These are phyloP conservation scores for Aspergillus puulaauensis DNA, from an alignment of 2,329 filamentous ascomycete genomes.

Conservation along the genomic window DNA sequence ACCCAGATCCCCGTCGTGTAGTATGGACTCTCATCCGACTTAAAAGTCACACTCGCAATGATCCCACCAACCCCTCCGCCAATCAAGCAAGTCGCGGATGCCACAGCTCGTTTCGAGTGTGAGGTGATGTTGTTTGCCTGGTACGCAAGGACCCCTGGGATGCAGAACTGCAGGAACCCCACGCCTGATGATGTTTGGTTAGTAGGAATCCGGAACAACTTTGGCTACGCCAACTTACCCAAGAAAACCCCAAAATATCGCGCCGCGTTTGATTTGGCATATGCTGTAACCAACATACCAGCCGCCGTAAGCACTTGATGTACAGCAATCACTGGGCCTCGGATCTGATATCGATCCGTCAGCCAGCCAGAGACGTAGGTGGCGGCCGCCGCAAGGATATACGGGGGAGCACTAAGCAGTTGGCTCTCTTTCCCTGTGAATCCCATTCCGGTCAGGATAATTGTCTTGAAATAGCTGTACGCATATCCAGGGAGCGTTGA, in stretches of 20 bases:
- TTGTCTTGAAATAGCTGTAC: constrained; percentile 39
- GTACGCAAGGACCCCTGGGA: constrained; percentile 29
- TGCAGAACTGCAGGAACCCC: constrained; percentile 27
- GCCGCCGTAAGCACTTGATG: constrained; percentile 14
- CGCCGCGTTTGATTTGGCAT: constrained; percentile 5
- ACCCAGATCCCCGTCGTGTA: constrained; percentile 17
- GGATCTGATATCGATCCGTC: constrained; percentile 13
- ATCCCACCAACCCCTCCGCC: constrained; percentile 26
- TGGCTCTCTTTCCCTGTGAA: constrained; percentile 33
- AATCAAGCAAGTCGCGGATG: constrained; percentile 29
- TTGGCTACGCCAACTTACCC: neutral
- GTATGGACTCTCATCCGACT: constrained; percentile 11
- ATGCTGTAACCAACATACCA: constrained; percentile 16
- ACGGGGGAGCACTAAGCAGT: constrained; percentile 34
- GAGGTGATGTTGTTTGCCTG: constrained; percentile 34
- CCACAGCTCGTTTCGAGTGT: constrained; percentile 29
- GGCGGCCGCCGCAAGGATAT: constrained; percentile 36
- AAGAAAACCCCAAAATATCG: constrained; percentile 12
- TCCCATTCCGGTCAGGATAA: constrained; percentile 40
- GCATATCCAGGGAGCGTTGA: constrained; percentile 34
- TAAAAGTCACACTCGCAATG: constrained; percentile 14
- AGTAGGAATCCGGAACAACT: neutral
- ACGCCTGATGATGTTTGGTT: constrained; percentile 16
- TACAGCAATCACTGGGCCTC: constrained; percentile 13
- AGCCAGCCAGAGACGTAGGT: constrained; percentile 27